Percentiles rank a stretch among this genome's conserved stretches.
Evolutionary conservation across 176 grass and related monocot species (phyloP).

Genomic region (Oryza nivara): DNA sequence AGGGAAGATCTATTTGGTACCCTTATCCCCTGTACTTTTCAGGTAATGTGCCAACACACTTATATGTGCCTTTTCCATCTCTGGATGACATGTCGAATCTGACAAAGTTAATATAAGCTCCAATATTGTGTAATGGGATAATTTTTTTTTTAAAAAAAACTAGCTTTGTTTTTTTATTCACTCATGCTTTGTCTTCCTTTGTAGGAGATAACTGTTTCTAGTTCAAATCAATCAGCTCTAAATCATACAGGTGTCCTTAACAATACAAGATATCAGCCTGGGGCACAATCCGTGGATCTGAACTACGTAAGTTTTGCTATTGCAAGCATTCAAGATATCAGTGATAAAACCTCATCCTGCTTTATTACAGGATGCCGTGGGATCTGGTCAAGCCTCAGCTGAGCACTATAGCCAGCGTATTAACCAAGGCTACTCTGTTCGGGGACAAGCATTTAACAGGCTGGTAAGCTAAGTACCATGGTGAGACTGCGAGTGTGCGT

Average conservation of each 20-base stretch:
- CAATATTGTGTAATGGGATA: not conserved
- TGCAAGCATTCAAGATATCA: constrained; percentile 24
- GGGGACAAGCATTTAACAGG: constrained; percentile 26
- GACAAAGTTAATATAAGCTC: constrained; percentile 17
- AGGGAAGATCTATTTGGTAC: constrained; percentile 65
- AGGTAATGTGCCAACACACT: constrained; percentile 48
- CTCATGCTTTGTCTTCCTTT: constrained; percentile 25
- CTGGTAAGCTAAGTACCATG: constrained; percentile 28
- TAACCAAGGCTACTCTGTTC: constrained; percentile 22
- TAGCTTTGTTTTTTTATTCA: constrained; percentile 15
- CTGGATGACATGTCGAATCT: constrained; percentile 5
- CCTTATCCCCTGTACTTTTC: constrained; percentile 65
- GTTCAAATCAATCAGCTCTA: constrained; percentile 38
- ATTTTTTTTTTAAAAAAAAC: not conserved
- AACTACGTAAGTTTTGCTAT: constrained; percentile 52
- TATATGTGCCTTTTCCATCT: constrained; percentile 2
- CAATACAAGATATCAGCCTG: constrained; percentile 37
- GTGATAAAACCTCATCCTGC: constrained; percentile 12
- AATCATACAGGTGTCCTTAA: constrained; percentile 38
- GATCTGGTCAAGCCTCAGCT: constrained; percentile 19
- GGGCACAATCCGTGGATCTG: constrained; percentile 39
- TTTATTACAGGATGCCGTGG: constrained; percentile 24
- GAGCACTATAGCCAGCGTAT: not conserved
- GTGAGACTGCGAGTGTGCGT: not conserved
- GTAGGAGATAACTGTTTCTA: constrained; percentile 56